A percentile compares a stretch with the other conserved stretches of the same genome.
These are phyloP conservation scores for Coelastrella sp. DNA, from an alignment of 139 green algal species.

Conservation along the genomic window DNA sequence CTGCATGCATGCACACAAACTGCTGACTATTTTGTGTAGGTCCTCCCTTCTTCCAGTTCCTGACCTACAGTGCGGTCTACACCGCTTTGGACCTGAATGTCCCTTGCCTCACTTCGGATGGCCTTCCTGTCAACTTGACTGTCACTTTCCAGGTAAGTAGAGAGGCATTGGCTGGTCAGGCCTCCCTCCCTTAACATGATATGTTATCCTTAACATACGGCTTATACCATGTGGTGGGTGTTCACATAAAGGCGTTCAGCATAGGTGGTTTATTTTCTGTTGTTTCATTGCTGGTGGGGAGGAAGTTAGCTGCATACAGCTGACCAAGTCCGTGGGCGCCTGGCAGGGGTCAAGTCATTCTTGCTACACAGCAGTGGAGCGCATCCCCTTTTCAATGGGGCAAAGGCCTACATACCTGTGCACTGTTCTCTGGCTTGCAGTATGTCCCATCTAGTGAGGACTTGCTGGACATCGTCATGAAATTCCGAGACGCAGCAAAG, in stretches of 20 bases:
- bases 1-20: background rate
- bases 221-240: too few species aligned
- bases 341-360: too few species aligned
- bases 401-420: too few species aligned
- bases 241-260: too few species aligned
- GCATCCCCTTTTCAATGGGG: too few species aligned
- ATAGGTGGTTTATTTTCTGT: too few species aligned
- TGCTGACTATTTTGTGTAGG: background rate
- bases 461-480: background rate
- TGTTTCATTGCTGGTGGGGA: too few species aligned
- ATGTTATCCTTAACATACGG: too few species aligned
- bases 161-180: background rate
- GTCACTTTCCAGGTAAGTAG: background rate
- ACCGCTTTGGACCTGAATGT: background rate
- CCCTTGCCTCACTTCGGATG: slow-evolving; percentile 1
- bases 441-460: background rate
- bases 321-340: too few species aligned
- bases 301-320: too few species aligned
- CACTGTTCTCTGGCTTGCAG: background rate
- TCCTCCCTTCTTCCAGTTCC: background rate
- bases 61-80: slow-evolving; percentile 21
- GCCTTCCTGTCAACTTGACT: background rate
- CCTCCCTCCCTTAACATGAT: too few species aligned
- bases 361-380: too few species aligned
- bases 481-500: background rate